These are phyloP conservation scores for Galerina marginata DNA, from an alignment of 768 basidiomycete genomes.

Conservation along the genomic window DNA sequence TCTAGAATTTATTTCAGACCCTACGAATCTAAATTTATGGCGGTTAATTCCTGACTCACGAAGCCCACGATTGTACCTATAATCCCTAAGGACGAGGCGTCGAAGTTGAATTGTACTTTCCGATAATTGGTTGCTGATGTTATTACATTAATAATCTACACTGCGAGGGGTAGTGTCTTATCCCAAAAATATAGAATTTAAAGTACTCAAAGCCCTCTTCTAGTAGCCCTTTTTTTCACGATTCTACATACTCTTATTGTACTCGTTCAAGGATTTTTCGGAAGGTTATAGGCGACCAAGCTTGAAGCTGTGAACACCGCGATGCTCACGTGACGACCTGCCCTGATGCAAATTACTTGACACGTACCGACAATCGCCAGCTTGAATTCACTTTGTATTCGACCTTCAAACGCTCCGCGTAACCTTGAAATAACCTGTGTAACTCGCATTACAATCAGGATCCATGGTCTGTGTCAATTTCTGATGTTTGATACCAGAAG, in stretches of 20 bases:
- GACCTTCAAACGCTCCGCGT: not conserved
- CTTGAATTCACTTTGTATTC: not conserved
- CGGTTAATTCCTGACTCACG: no score
- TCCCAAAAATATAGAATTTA: no score
- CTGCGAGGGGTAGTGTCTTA: no score
- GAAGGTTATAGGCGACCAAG: not conserved
- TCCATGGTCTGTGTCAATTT: constrained; percentile 14
- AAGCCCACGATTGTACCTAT: not conserved
- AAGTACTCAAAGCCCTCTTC: no score
- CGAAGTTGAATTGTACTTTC: no score
- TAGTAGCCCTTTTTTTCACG: not conserved
- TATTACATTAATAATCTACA: no score
- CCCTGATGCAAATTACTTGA: constrained; percentile 26
- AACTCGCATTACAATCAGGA: not conserved
- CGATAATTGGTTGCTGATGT: no score
- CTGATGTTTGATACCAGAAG: not conserved
- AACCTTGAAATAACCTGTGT: not conserved
- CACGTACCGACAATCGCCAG: constrained; percentile 19
- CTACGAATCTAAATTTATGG: no score
- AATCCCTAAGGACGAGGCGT: not conserved
- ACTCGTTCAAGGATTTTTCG: not conserved
- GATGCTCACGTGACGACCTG: constrained; percentile 25
- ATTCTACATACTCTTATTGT: no score
- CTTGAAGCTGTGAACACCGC: not conserved
- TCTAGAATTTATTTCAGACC: no score